Base-by-base conservation (phyloP, 179 eudicot genomes). In the Amaranthus tricolor region DNA sequence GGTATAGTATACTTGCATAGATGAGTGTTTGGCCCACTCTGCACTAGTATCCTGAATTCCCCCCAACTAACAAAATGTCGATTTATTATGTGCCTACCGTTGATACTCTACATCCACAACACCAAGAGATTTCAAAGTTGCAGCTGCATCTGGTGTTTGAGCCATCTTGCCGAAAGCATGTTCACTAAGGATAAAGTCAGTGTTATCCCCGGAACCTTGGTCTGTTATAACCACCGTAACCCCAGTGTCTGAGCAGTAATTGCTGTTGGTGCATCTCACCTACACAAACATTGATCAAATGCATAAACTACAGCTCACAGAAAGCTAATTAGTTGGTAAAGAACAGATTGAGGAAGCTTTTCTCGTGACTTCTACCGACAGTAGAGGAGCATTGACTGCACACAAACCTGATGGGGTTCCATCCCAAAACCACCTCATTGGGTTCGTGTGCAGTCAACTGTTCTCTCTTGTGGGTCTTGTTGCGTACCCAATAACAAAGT, bases 181-280 rank as follows among this genome's bases (percentile, higher is more conserved):
- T 70, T 78, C 75, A 75, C 92, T 91, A 73, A 91, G 81, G 45
- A 91, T 91, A 52, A 91, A 91, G 66, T 85, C 92, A 0, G 92
- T 88, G 14, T 62, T 20, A 31, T 84, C 84, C 69, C 94, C 79
- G 1, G 89, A 77, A 9, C 96, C 96, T 17, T 79, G 85, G 66
- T 91, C 97, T 6, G 97, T 91, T 74, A 91, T 67, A 59, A 84
- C 92, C 47, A 88, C 75, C 0, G 83, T 87, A 60, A 81, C 94
- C 11, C 94, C 97, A 43, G 83, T 72, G 59, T 91, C 89, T 7
- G 97, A 84, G 86, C 97, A 91, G 66, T 81, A 82, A 13, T 81
- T 66, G 60, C 81, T 76, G 72, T 88, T 82, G 72, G 84, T 88
- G 84, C 97, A 91, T 85, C 88, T 88, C 62, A 91, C 94, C 94